Percentiles rank a stretch among this genome's conserved stretches.
Evolutionary conservation across 495 filamentous ascomycete genomes (phyloP).

Genomic region (Cetradonia linearis): DNA sequence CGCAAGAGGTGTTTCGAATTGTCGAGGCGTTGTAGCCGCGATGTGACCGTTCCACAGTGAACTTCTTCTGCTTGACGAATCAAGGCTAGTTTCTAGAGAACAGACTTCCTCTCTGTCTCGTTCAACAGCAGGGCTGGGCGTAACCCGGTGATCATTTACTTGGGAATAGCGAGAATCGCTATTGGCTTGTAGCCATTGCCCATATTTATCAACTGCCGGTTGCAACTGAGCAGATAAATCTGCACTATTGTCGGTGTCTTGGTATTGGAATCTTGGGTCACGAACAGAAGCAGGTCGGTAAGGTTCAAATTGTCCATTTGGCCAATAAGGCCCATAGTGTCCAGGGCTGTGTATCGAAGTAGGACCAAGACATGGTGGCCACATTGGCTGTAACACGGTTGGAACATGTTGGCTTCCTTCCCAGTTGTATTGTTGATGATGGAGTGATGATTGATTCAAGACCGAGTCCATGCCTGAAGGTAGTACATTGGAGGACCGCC

Average conservation of each 20-base stretch:
- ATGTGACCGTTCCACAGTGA: neutral
- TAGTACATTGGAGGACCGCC: conserved; percentile 8
- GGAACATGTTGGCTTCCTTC: conserved; percentile 48
- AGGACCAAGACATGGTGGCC: conserved; percentile 59
- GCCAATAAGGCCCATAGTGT: conserved; percentile 68
- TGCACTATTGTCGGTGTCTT: neutral
- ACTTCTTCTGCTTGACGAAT: neutral
- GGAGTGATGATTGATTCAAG: conserved; percentile 38
- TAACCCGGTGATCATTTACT: neutral
- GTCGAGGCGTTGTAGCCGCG: conserved; percentile 8
- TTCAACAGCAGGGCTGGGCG: neutral
- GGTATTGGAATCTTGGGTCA: conserved; percentile 42
- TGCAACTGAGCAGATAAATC: conserved; percentile 9
- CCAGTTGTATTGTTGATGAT: conserved; percentile 33
- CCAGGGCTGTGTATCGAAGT: conserved; percentile 64
- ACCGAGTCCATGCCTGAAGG: conserved; percentile 41
- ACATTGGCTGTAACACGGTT: conserved; percentile 58
- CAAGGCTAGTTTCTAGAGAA: neutral
- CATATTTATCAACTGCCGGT: conserved; percentile 10
- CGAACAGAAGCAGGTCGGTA: conserved; percentile 58
- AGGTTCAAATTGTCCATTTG: conserved; percentile 65
- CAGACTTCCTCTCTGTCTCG: neutral
- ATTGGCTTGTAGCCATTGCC: conserved; percentile 13
- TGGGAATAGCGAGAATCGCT: conserved; percentile 6
- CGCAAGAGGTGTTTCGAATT: conserved; percentile 10